A percentile compares a stretch with the other conserved stretches of the same genome.
Evolutionary conservation across 2,329 filamentous ascomycete genomes (phyloP).

Genomic region (Balansia obtecta): DNA sequence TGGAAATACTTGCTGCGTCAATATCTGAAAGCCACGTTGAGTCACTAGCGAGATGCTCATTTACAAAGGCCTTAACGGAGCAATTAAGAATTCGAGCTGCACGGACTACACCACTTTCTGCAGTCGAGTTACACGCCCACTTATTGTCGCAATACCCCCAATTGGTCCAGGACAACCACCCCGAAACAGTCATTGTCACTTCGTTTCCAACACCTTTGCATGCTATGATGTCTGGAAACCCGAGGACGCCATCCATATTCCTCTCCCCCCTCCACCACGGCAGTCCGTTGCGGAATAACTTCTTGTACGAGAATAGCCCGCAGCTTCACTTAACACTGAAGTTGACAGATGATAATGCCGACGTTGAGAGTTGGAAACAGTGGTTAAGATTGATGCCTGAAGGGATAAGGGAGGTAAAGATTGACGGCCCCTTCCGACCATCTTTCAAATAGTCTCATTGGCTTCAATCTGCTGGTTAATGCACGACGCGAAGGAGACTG

Average conservation of each 20-base stretch:
- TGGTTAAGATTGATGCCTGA: slow-evolving; percentile 48
- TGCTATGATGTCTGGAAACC: slow-evolving; percentile 41
- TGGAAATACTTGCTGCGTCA: slow-evolving; percentile 44
- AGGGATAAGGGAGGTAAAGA: slow-evolving; percentile 40
- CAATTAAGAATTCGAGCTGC: slow-evolving; percentile 34
- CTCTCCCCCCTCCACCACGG: slow-evolving; percentile 36
- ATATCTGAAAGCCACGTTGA: slow-evolving; percentile 38
- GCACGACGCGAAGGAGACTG: too few species aligned
- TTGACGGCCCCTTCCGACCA: slow-evolving; percentile 35
- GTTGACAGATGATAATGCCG: slow-evolving; percentile 37
- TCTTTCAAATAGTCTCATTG: slow-evolving; percentile 11
- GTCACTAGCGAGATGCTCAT: slow-evolving; percentile 35
- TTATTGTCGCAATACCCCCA: slow-evolving; percentile 39
- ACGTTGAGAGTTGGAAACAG: slow-evolving; percentile 42
- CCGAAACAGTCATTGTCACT: slow-evolving; percentile 33
- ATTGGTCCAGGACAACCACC: slow-evolving; percentile 36
- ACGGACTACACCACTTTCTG: slow-evolving; percentile 34
- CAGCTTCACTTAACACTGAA: slow-evolving; percentile 38
- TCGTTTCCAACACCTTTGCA: slow-evolving; percentile 42
- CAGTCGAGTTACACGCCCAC: slow-evolving; percentile 40
- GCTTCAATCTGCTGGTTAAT: too few species aligned
- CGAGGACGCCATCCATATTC: slow-evolving; percentile 42
- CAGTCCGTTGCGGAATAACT: slow-evolving; percentile 24
- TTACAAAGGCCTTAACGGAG: slow-evolving; percentile 38
- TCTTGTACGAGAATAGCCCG: slow-evolving; percentile 30